Evolutionary conservation across 768 basidiomycete species (phyloP), one percentile per base, ranked within the genome.

Genomic region (Termitomyces titanicus): DNA sequence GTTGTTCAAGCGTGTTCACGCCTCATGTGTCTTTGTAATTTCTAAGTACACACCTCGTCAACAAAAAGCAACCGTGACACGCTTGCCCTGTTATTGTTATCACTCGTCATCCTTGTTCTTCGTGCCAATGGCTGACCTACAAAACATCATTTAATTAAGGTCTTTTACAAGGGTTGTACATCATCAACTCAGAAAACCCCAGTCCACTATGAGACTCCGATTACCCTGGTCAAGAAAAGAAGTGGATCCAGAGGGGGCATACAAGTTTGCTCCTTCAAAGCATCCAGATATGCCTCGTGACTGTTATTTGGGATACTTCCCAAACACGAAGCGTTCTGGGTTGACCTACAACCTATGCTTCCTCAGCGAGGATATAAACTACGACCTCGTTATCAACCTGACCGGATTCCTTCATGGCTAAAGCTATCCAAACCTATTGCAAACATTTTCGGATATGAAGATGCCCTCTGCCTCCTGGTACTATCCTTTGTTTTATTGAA

Each of bases 381-480:
- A 6, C 42, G 49, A 37, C 42, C 54, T 25, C 39, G 49, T 34
- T 56, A 50, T 39, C 40, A 33, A 17, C 55, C 40, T 27, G 34
- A 8, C 13, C 43, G 54, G 24, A 65, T 52, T 3, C 59, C 31
- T 3, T 34, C 31, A 8, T 55, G 47, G 54, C n/a, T 38, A 10
- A 48, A 48, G 9, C 33, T 3, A 13, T 33, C 31, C 4, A 47
- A 15, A 22, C 13, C 3, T 22, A 8, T 34, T 9, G 17, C 22
- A n/a, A 18, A 49, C 3, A 35, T 39, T 3, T 20, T 38, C 25
- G 8, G 27, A 18, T 2, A 13, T 9, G 37, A 38, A 3, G 37
- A 50, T 9, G 17, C 37, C 3, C 0, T 39, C 10, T 39, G 34
- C 11, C 37, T 50, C 22, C 24, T 1, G 48, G 48, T 47, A 34